Evolutionary conservation across 139 green algal genomes (phyloP), one percentile per base, ranked within the genome.

Genomic region (Tetradesmus obliquus): DNA sequence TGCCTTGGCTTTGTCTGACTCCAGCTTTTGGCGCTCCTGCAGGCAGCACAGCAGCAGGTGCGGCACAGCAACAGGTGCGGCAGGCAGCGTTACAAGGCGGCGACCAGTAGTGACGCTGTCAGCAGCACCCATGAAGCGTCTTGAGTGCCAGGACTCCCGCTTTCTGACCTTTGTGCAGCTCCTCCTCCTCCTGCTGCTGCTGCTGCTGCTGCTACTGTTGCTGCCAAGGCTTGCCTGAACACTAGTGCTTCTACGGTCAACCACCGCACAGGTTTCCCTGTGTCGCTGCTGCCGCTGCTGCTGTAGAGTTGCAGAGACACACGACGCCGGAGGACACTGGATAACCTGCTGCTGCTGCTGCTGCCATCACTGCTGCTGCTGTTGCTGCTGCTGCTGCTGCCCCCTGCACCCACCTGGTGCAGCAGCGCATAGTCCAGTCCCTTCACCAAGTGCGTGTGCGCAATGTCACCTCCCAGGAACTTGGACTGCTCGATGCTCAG

Each of bases 351-450:
- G 66, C 66, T 76, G 66, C 66, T 24, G 13, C 66, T 24, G 55
- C 55, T 51, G 58, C 57, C 32, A n/a, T n/a, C 32, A 58, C 84
- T 88, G 90, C 90, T 71, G 90, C 90, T 72, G 82, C 90, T 69
- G 22, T n/a, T 69, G 82, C 90, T 81, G 45, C 90, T 55, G 51
- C 76, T 79, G 22, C 79, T 85, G 82, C 57, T 81, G 12, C n/a
- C 32, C 8, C 88, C 5, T 81, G 6, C 9, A 1, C 93, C 54
- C 82, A 97, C 97, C 95, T 98, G 98, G 8, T 98, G 94, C 80
- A 99, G 94, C 88, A 99, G 95, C n/a, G 97, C 97, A 94, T 97
- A 99, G 84, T 99, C 98, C 6, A 99, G 95, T 22, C 98, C 98
- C 93, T 98, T 98, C 32, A 99, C 98, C 76, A 99, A 92, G 88